These are phyloP conservation scores for Trichophyton mentagrophytes DNA, from an alignment of 2,329 filamentous ascomycete species.

Conservation along the genomic window DNA sequence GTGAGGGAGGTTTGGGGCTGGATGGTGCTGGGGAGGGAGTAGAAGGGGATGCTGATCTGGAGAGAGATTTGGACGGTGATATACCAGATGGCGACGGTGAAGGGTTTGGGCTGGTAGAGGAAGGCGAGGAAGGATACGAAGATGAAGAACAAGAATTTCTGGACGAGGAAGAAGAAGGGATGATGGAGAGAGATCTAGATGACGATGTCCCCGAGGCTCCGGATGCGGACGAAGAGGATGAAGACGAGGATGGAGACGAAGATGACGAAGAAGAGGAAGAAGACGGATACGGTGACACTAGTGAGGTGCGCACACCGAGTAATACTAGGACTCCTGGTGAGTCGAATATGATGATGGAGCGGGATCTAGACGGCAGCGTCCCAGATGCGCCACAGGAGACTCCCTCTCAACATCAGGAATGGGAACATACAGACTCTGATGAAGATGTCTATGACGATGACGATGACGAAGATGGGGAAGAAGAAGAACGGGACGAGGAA, in stretches of 20 bases:
- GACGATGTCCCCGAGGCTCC: conserved; percentile 8
- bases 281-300: conserved; percentile 41
- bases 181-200: conserved; percentile 12
- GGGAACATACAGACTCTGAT: conserved; percentile 69
- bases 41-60: conserved; percentile 27
- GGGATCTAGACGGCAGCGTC: conserved; percentile 57
- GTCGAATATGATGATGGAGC: conserved; percentile 39
- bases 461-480: conserved; percentile 29
- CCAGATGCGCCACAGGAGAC: conserved; percentile 37
- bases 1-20: conserved; percentile 16
- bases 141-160: conserved; percentile 39
- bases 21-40: conserved; percentile 54
- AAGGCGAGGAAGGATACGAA: conserved; percentile 40
- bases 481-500: conserved; percentile 13
- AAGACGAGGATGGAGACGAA: conserved; percentile 26
- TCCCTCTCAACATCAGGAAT: conserved; percentile 43
- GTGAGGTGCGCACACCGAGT: conserved; percentile 40
- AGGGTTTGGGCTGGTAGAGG: conserved; percentile 24
- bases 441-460: conserved; percentile 42
- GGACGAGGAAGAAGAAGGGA: conserved; percentile 23
- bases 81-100: conserved; percentile 32
- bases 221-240: conserved; percentile 19
- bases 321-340: background rate
- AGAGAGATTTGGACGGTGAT: conserved; percentile 35
- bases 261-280: conserved; percentile 46